Base-by-base conservation (phyloP, 2,329 filamentous ascomycete species). In the Dothideomycetes sp. region DNA sequence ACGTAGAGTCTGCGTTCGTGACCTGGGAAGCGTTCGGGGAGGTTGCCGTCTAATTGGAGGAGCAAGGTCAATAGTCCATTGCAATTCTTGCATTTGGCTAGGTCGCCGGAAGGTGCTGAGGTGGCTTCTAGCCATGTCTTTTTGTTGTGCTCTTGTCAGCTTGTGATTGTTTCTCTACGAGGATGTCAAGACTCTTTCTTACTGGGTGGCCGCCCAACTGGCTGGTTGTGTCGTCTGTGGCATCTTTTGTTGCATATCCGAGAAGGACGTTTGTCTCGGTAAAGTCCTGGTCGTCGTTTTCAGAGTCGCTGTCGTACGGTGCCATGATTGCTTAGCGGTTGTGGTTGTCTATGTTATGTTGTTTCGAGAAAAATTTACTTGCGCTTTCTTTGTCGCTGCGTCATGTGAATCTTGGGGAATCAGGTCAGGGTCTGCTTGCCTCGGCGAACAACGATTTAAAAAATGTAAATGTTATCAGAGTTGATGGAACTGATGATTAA, bases 1-100 rank as follows among this genome's bases (percentile, higher is more conserved):
- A 98, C 70, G 56, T 95, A 96, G 13, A 98, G 60, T 47, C 89
- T 77, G 51, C 91, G 74, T 55, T 95, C 86, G 62, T 96, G 85
- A 42, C 80, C 78, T 2, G 87, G 83, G 55, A 94, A 95, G 34
- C 78, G 73, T 41, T 89, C 82, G 11, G 87, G 88, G 3, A 96
- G 72, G 58, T 95, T 87, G 53, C 78, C 88, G 62, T 98, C 86
- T 19, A 98, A 74, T 62, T 98, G 87, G 33, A 98, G 74, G 3
- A 98, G 74, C 9, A 96, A 72, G 1, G 78, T 80, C 76, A 95
- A 86, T 38, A 85, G 64, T 38, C 79, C 75, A 50, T 86, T 84
- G 75, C 91, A 98, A 49, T 84, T 74, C 63, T 84, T 86, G 68
- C 91, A 98, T 63, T 80, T 82, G 16, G 84, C 86, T 8, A 94